A percentile compares a stretch with the other conserved stretches of the same genome.
Evolutionary conservation across 2,329 filamentous ascomycete genomes (phyloP).

Genomic region (Colletotrichum scovillei): DNA sequence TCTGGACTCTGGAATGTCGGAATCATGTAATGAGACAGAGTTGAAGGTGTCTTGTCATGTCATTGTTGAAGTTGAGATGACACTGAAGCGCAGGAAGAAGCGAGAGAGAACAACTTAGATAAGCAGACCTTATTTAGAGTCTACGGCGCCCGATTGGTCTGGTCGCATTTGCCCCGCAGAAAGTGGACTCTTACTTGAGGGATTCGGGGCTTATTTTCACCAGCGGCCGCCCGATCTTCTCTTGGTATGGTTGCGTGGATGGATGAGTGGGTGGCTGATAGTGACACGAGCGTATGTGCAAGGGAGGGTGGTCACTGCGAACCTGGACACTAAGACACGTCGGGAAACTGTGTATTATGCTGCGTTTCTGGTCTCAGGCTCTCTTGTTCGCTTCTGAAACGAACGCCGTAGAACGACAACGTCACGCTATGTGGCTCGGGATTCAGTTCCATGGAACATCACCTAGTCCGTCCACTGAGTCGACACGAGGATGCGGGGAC

Average conservation of each 20-base stretch:
- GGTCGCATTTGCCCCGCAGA: slow-evolving; percentile 2
- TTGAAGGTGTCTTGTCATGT: not conserved
- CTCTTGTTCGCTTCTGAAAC: not conserved
- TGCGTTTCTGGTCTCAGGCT: not conserved
- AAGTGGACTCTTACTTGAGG: not conserved
- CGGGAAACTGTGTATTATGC: not conserved
- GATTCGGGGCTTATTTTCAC: not conserved
- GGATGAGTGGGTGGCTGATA: not conserved
- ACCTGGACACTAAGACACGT: not conserved
- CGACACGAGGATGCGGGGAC: not conserved
- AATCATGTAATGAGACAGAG: not conserved
- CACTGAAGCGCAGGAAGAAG: not conserved
- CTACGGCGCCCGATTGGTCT: not conserved
- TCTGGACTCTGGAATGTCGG: not conserved
- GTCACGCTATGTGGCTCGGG: not conserved
- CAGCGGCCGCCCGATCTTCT: not conserved
- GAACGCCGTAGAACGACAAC: not conserved
- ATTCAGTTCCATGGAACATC: not conserved
- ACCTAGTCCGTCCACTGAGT: too few species aligned
- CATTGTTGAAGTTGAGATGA: not conserved
- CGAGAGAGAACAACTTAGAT: not conserved
- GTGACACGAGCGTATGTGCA: not conserved
- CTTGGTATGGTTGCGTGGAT: not conserved
- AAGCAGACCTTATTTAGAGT: not conserved
- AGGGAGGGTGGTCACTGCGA: not conserved